Conservation (phyloP, 495 filamentous ascomycete species). For the Pyrenula aspistea region DNA sequence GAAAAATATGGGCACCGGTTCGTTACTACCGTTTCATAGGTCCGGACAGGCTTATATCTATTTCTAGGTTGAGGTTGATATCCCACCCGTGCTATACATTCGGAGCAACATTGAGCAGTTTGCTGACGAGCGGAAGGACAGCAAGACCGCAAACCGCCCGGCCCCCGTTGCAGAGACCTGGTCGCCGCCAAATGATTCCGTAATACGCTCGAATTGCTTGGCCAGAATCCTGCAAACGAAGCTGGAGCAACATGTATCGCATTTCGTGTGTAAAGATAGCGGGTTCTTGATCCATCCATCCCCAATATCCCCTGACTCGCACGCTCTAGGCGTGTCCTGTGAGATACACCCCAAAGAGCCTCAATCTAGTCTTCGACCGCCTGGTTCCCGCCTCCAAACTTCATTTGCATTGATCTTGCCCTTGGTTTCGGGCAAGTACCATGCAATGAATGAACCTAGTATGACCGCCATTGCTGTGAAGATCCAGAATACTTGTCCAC, state of each 20-base stretch:
- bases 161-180: neutral
- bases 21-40: too few species aligned
- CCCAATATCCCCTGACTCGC: neutral
- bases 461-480: constrained; percentile 64
- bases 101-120: neutral
- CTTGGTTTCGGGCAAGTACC: constrained; percentile 71
- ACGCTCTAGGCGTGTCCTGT: neutral
- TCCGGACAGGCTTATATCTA: too few species aligned
- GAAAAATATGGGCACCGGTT: too few species aligned
- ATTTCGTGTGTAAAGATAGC: too few species aligned
- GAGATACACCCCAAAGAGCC: neutral
- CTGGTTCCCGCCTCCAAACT: constrained; percentile 61
- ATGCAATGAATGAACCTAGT: constrained; percentile 52
- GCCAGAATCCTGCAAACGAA: neutral
- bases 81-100: neutral
- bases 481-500: constrained; percentile 77
- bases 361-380: constrained; percentile 20
- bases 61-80: neutral
- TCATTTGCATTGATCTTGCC: constrained; percentile 72
- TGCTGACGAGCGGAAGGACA: neutral
- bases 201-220: neutral
- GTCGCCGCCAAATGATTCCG: neutral
- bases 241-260: neutral
- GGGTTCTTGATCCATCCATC: too few species aligned
- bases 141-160: too few species aligned